Base-by-base conservation (phyloP, 2,329 filamentous ascomycete genomes). In the Thelonectria discophora region DNA sequence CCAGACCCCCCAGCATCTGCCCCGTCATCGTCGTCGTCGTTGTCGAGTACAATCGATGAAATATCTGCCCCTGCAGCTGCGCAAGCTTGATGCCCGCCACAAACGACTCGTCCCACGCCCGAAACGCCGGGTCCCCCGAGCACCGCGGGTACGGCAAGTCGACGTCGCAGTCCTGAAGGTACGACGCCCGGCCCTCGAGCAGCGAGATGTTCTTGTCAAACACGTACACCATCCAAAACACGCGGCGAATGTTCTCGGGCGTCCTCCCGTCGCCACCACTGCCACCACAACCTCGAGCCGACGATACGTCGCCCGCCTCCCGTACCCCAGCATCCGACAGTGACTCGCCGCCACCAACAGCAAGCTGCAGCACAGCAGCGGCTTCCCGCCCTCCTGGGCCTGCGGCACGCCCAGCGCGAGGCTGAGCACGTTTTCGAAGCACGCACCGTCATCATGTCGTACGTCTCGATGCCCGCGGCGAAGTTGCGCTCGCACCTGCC, bases 291-390 rank as follows among this genome's bases (percentile, higher is more conserved):
- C n/a, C n/a, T n/a, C n/a, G n/a, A n/a, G 64, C 10, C 57, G 63
- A 0, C 65, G 48, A 20, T 66, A 58, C 0, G 66, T 68, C 1
- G 37, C 21, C n/a, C 69, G 66, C 3, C 66, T 56, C 40, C 65
- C 59, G 9, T 69, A 68, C 0, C 64, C 66, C 8, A 69, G 48
- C 62, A 69, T 68, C 15, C 66, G 66, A 2, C 66, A 69, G 6
- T 69, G 66, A 3, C 56, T 63, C 1, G 60, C 57, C 3, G 54
- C 66, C 3, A 59, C 50, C 1, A 61, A 55, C 9, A 65, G 39
- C 7, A 69, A 47, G 11, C 64, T 58, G 13, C 64, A 58, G 2
- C 45, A 49, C 1, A 69, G 46, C 5, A 68, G 30, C 1, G 64
- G 66, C 3, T 62, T 65, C 0, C 50, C 48, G 18, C 60, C 54